phyloP scores from a whole-genome alignment of 768 basidiomycete species.

The Crassisporium funariophilum region DNA sequence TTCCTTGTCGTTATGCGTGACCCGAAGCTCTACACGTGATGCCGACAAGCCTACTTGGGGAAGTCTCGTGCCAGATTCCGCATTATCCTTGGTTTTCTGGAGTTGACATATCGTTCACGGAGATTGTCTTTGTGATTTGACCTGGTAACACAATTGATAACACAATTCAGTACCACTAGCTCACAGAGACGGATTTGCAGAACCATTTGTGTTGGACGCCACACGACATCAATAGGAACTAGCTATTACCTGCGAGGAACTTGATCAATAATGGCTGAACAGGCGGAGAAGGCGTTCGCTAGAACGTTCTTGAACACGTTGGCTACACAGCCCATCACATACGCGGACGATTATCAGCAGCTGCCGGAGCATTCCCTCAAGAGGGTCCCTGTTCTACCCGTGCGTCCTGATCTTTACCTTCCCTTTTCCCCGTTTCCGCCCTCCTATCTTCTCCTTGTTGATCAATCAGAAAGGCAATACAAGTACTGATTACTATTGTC shows the following conservation, averaged over 20 bases:
- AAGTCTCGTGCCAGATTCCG: too few relatives aligned
- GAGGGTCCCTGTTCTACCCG: constrained; percentile 70
- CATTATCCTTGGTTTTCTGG: too few relatives aligned
- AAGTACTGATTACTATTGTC: constrained; percentile 5
- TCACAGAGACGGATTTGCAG: too few relatives aligned
- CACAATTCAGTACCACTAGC: too few relatives aligned
- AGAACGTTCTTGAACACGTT: constrained; percentile 66
- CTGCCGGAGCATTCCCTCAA: constrained; percentile 65
- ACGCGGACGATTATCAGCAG: constrained; percentile 76
- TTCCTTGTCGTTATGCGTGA: neutral
- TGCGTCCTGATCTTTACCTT: constrained; percentile 34
- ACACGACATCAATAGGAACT: neutral
- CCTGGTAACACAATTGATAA: too few relatives aligned
- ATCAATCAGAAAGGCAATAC: neutral
- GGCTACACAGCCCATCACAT: constrained; percentile 66
- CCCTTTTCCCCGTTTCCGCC: too few relatives aligned
- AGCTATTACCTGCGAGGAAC: neutral
- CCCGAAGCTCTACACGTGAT: neutral
- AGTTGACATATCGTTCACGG: too few relatives aligned
- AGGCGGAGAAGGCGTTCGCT: constrained; percentile 69
- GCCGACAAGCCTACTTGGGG: too few relatives aligned
- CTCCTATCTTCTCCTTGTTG: constrained; percentile 4
- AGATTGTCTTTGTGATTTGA: too few relatives aligned
- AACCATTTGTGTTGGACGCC: too few relatives aligned
- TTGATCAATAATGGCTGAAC: constrained; percentile 27